Evolutionary conservation across 2,329 filamentous ascomycete species (phyloP).

Genomic region (Cercospora citrullina): DNA sequence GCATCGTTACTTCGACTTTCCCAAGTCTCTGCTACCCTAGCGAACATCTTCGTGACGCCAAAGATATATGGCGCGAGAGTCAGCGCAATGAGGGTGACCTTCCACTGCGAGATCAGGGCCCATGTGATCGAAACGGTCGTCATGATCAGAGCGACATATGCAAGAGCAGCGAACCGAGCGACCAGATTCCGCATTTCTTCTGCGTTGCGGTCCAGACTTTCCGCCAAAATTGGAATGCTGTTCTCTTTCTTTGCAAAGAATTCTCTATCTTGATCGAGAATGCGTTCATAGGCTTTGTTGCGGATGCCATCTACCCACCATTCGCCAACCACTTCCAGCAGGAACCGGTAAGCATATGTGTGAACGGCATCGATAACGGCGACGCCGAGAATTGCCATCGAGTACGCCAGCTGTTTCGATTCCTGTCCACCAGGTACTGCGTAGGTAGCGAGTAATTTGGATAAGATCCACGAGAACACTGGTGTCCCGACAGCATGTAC

Average conservation of each 20-base stretch:
- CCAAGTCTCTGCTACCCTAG: constrained; percentile 67
- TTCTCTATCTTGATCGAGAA: constrained; percentile 71
- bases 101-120: constrained; percentile 75
- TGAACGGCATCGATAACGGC: constrained; percentile 66
- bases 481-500: constrained; percentile 68
- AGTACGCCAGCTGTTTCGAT: constrained; percentile 59
- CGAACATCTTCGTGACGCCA: constrained; percentile 64
- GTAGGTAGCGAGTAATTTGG: constrained; percentile 70
- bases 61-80: constrained; percentile 68
- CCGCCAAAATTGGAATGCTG: constrained; percentile 62
- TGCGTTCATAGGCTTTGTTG: constrained; percentile 63
- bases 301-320: constrained; percentile 75
- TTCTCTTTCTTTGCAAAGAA: constrained; percentile 77
- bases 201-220: constrained; percentile 75
- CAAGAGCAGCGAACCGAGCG: constrained; percentile 71
- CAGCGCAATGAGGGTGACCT: constrained; percentile 74
- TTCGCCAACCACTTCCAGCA: constrained; percentile 71
- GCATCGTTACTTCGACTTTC: constrained; percentile 67
- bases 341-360: constrained; percentile 66
- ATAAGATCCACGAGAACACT: constrained; percentile 73
- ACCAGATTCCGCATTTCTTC: constrained; percentile 86
- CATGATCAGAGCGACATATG: constrained; percentile 68
- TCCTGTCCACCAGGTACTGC: constrained; percentile 56
- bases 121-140: constrained; percentile 68
- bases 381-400: constrained; percentile 67